Base-by-base conservation (phyloP, 2,329 filamentous ascomycete species). In the Lasiodiplodia gonubiensis region DNA sequence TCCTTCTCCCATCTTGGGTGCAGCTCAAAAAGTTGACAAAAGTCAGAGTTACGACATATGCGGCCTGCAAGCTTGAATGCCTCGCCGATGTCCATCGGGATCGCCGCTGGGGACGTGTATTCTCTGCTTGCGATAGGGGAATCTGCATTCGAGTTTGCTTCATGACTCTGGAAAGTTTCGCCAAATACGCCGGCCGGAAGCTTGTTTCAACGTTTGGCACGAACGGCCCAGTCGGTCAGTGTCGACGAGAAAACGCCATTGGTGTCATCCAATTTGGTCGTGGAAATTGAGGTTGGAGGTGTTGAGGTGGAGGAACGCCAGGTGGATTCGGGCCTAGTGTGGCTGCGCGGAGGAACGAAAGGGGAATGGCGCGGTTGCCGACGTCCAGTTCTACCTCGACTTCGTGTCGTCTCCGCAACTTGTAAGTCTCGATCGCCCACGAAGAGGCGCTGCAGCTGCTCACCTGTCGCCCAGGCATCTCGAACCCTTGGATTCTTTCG, bases 291-390 rank as follows among this genome's bases (percentile, higher is more conserved):
- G 8, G 30, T 33, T 16, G 12, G 14, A 35, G 52, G 2, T 54
- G 53, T 21, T 25, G 35, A 59, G 27, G 25, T 10, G 16, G 7
- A 12, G 25, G 18, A 27, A 4, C 14, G 25, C 25, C 42, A 30
- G 39, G 18, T 48, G 57, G 39, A 14, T 18, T 49, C 39, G 25
- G 42, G 39, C 57, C 57, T 63, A 63, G 59, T 25, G 59, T 14
- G 46, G 37, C 54, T 42, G 54, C 42, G 21, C 30, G 54, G 54
- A 18, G 12, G 16, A 33, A 51, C 30, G 27, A 51, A 52, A 25
- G 5, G 27, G 59, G 59, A 14, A 63, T 51, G 59, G 59, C 59
- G 46, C 39, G n/a, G 16, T 3, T 10, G 8, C 30, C 46, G 37
- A 52, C 59, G n/a, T 51, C 46, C 14, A 37, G 14, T 14, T 8